Evolutionary conservation across 176 grass and related monocot genomes (phyloP).

Genomic region (Bothriochloa decipiens): DNA sequence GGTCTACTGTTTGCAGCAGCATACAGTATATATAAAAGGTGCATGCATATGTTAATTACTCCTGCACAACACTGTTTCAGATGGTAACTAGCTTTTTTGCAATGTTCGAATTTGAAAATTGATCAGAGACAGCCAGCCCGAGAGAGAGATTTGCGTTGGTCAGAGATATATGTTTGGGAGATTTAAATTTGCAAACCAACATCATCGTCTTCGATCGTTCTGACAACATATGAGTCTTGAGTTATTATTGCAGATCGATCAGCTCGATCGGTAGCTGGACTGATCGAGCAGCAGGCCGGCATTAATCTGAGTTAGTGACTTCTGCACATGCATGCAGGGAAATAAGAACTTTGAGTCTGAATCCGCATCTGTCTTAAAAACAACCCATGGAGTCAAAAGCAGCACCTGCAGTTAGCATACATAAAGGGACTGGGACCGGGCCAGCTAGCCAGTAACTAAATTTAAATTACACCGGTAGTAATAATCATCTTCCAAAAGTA

Average conservation of each 20-base stretch:
- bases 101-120: slow-evolving; percentile 29
- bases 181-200: slow-evolving; percentile 11
- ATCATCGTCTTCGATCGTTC: not conserved
- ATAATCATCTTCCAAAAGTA: not conserved
- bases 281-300: not conserved
- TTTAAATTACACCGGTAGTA: not conserved
- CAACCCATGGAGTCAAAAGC: not conserved
- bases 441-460: not conserved
- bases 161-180: too few relatives aligned
- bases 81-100: not conserved
- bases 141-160: not conserved
- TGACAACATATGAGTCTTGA: not conserved
- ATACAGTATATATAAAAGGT: not conserved
- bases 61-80: not conserved
- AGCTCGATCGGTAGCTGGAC: not conserved
- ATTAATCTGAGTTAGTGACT: slow-evolving; percentile 13
- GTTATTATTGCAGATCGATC: not conserved
- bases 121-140: not conserved
- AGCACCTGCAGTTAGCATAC: not conserved
- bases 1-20: not conserved
- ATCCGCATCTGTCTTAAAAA: not conserved
- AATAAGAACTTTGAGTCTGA: not conserved
- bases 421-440: not conserved
- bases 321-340: not conserved
- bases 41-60: not conserved